A percentile compares a stretch with the other conserved stretches of the same genome.
phyloP scores from a whole-genome alignment of 352 stramenopile genomes.

The Phytophthora europaea region DNA sequence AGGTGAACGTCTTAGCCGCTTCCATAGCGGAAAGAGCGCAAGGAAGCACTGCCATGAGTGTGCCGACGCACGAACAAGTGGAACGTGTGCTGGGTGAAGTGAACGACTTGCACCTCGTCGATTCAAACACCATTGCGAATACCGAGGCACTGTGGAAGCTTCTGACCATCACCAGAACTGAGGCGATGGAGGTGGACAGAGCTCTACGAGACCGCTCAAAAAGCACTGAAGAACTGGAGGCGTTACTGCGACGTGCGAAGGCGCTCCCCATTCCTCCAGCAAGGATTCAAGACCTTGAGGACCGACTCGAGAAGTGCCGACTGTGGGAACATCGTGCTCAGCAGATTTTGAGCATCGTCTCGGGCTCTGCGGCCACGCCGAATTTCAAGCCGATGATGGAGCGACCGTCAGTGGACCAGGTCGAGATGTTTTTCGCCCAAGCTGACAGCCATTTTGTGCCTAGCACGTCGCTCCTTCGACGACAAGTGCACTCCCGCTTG shows the following conservation, averaged over 20 bases:
- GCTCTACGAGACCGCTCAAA: constrained; percentile 51
- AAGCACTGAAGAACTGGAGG: constrained; percentile 61
- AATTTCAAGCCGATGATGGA: constrained; percentile 27
- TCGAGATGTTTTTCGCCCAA: constrained; percentile 61
- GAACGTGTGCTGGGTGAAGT: constrained; percentile 46
- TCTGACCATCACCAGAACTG: constrained; percentile 39
- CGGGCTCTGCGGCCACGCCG: constrained; percentile 9
- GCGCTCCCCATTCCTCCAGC: constrained; percentile 52
- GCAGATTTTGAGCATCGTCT: constrained; percentile 44
- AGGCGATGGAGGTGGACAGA: constrained; percentile 33
- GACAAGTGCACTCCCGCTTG: constrained; percentile 67
- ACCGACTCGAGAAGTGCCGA: constrained; percentile 63
- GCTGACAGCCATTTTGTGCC: constrained; percentile 72
- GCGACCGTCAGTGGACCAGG: constrained; percentile 55
- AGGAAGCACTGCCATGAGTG: constrained; percentile 19
- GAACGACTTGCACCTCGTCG: constrained; percentile 29
- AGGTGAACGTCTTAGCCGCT: constrained; percentile 40
- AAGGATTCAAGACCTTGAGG: constrained; percentile 51
- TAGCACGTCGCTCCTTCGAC: constrained; percentile 64
- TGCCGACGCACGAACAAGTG: constrained; percentile 38
- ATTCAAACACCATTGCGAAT: constrained; percentile 39
- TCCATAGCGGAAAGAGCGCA: constrained; percentile 23
- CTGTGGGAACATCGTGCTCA: constrained; percentile 64
- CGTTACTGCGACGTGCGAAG: constrained; percentile 45
- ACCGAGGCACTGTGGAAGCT: constrained; percentile 51